Evolutionary conservation across 176 grass and related monocot species (phyloP), one percentile per base, ranked within the genome.

Genomic region (Metroxylon sagu): DNA sequence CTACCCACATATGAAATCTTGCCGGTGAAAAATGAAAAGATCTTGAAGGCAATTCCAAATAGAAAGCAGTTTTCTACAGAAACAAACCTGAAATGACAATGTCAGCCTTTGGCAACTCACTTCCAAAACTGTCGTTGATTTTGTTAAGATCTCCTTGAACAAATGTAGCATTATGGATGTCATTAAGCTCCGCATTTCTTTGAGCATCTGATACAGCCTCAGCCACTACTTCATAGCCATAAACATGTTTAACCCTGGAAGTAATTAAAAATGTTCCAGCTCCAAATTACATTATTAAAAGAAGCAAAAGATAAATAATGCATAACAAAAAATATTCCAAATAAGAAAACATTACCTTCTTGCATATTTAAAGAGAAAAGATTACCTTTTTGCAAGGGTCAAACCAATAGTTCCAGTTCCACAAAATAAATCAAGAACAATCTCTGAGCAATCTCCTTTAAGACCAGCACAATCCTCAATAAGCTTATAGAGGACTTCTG

Each of bases 331-430:
- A 1, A 23, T 23, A 23, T 23, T 23, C 21, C 21, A 23, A 23
- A 23, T 23, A 23, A 1, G 21, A 23, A 23, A 23, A 23, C 21
- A 23, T 23, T 23, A 23, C 21, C 1, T 23, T 23, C 21, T 23
- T 23, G 21, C 21, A 23, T 23, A 23, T 23, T 23, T 0, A 23
- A 23, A 23, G 21, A 23, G 57, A 7, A 21, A 71, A 39, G 71
- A 61, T 1, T 65, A 92, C 87, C 87, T 88, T 85, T 57, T 79
- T 23, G 87, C 93, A 85, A 98, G 79, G 62, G 87, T 85, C 70
- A 98, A 82, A 61, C 93, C 93, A 74, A 98, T 92, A 30, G 87
- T 98, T 64, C 93, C 87, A 60, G 87, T 98, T 76, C 93, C 93
- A 83, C 87, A 92, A 73, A 98, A 92, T 49, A 98, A 78, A 59